Evolutionary conservation across 2,329 filamentous ascomycete genomes (phyloP).

Genomic region (Colletotrichum sp.): DNA sequence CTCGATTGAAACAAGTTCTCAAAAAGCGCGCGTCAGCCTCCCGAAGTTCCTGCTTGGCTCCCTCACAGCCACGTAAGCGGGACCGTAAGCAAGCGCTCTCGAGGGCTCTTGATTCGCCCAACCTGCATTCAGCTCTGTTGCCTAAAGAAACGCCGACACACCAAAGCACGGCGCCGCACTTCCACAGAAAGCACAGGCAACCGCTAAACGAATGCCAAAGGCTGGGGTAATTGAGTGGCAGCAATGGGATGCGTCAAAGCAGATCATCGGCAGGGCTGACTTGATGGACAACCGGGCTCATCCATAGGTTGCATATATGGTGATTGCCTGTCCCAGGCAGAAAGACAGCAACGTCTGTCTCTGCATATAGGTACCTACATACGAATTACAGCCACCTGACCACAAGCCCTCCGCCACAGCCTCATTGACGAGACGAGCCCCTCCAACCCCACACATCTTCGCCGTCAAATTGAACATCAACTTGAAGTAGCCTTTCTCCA

Average conservation of each 20-base stretch:
- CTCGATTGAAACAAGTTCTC: background rate
- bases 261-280: background rate
- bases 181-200: background rate
- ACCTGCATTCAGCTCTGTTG: constrained; percentile 1
- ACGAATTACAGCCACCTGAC: background rate
- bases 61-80: constrained; percentile 14
- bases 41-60: background rate
- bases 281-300: background rate
- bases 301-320: background rate
- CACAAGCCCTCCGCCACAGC: background rate
- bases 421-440: background rate
- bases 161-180: background rate
- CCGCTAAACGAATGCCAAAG: background rate
- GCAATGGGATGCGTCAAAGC: background rate
- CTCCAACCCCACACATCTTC: background rate
- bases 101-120: background rate
- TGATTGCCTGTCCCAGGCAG: background rate
- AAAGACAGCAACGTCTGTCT: background rate
- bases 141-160: background rate
- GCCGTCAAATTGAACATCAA: background rate
- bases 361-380: background rate
- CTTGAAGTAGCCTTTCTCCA: background rate
- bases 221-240: background rate
- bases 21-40: background rate
- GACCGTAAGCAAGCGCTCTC: constrained; percentile 4